Conservation (phyloP, 1,284 basidiomycete species). For the Exobasidium rhododendri region DNA sequence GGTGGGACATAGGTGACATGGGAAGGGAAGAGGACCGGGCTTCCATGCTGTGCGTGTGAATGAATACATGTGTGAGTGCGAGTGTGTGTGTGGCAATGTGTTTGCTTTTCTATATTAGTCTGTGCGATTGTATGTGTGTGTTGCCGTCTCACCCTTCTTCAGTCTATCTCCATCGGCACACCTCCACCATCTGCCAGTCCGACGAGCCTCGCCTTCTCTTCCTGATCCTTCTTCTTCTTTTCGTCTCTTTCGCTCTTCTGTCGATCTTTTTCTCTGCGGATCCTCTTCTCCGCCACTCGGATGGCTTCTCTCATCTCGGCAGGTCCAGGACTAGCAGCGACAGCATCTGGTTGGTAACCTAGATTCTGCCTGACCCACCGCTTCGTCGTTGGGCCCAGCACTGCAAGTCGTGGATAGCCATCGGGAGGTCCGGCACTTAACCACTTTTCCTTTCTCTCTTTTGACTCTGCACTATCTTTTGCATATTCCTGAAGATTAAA, state of each 20-base stretch:
- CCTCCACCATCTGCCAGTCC: constrained; percentile 9
- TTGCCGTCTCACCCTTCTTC: too few relatives aligned
- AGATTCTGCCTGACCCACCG: constrained; percentile 39
- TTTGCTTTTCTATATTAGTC: too few relatives aligned
- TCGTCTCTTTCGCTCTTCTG: background rate
- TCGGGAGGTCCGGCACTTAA: constrained; percentile 10
- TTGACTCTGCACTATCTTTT: constrained; percentile 16
- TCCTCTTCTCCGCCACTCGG: constrained; percentile 30
- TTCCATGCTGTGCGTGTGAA: too few relatives aligned
- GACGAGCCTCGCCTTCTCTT: constrained; percentile 7
- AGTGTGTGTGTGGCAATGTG: too few relatives aligned
- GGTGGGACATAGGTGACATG: too few relatives aligned
- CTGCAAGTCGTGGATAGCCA: constrained; percentile 37
- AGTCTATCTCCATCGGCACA: constrained; percentile 12
- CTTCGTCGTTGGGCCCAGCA: constrained; percentile 42
- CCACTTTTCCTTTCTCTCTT: constrained; percentile 20
- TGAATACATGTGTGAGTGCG: too few relatives aligned
- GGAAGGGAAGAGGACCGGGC: too few relatives aligned
- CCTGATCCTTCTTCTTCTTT: constrained; percentile 1
- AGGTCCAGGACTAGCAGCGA: constrained; percentile 42
- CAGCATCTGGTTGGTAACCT: constrained; percentile 40
- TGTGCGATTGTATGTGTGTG: too few relatives aligned
- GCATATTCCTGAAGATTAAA: constrained; percentile 14
- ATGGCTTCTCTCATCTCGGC: constrained; percentile 45
- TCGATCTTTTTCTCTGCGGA: constrained; percentile 17